Evolutionary conservation across 2,329 filamentous ascomycete species (phyloP).

Genomic region (Teratosphaeria viscida): DNA sequence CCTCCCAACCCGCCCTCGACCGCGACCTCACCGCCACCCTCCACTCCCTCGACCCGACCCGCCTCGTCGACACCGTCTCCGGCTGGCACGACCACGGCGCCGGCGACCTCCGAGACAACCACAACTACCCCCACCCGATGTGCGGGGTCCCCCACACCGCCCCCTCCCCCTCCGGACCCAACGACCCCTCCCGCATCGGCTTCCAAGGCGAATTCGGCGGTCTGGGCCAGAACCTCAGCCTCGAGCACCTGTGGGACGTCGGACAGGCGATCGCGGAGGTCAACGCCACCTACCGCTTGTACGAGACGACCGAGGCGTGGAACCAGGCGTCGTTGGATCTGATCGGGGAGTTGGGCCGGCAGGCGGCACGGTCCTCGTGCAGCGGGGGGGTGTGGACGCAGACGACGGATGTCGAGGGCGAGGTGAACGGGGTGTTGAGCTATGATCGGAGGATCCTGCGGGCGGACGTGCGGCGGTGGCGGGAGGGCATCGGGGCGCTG

Average conservation of each 20-base stretch:
- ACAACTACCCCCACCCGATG: conserved; percentile 50
- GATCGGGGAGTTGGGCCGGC: background rate
- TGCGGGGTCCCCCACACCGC: conserved; percentile 43
- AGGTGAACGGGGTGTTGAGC: conserved; percentile 61
- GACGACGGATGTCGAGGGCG: conserved; percentile 64
- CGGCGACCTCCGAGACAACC: conserved; percentile 43
- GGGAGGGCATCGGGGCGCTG: conserved; percentile 45
- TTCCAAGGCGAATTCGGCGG: conserved; percentile 43
- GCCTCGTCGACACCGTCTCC: conserved; percentile 51
- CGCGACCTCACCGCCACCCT: conserved; percentile 43
- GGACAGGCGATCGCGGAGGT: background rate
- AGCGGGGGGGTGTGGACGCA: conserved; percentile 63
- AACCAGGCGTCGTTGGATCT: background rate
- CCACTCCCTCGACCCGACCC: conserved; percentile 48
- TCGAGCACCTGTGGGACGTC: background rate
- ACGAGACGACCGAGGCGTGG: background rate
- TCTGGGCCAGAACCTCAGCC: background rate
- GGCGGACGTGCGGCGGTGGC: conserved; percentile 48
- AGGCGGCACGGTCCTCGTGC: background rate
- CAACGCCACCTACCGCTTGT: background rate
- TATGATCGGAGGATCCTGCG: conserved; percentile 50
- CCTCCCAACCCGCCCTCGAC: conserved; percentile 34
- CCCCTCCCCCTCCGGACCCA: conserved; percentile 55
- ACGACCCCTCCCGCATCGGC: conserved; percentile 50
- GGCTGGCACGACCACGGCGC: conserved; percentile 61